These are phyloP conservation scores for Oryza nivara DNA, from an alignment of 176 grass and related monocot genomes.

Conservation along the genomic window DNA sequence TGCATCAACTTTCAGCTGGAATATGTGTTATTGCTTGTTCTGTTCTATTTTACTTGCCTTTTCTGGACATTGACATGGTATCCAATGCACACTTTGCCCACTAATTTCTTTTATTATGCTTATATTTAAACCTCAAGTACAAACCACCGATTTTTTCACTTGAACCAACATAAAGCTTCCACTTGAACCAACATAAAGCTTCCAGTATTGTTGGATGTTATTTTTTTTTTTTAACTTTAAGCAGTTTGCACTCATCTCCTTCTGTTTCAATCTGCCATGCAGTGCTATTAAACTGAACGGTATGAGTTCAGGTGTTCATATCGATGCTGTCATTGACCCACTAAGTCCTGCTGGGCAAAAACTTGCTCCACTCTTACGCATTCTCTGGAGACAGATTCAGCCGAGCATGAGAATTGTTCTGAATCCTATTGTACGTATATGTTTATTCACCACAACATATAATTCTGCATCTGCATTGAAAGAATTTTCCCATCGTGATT, in stretches of 20 bases:
- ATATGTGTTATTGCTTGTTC: conserved; percentile 22
- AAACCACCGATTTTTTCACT: neutral
- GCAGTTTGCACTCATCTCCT: conserved; percentile 33
- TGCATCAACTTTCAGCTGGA: conserved; percentile 29
- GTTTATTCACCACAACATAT: conserved; percentile 29
- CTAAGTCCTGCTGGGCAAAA: conserved; percentile 88
- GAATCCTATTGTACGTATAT: conserved; percentile 89
- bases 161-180: conserved; percentile 12
- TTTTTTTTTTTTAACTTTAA: neutral
- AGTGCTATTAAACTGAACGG: conserved; percentile 86
- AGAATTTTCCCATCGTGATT: conserved; percentile 10
- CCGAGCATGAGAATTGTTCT: conserved; percentile 98
- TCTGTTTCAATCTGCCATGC: conserved; percentile 37
- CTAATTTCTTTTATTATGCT: neutral
- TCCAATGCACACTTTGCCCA: neutral
- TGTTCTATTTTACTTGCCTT: neutral
- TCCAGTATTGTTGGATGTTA: conserved; percentile 23
- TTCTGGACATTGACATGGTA: neutral
- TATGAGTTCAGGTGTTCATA: conserved; percentile 82
- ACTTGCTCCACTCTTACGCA: conserved; percentile 76
- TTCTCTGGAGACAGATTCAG: conserved; percentile 82
- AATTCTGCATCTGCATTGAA: conserved; percentile 7
- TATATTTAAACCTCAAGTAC: conserved; percentile 20
- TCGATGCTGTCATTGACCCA: conserved; percentile 98
- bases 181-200: conserved; percentile 11